Percentiles rank a stretch among this genome's conserved stretches.
Evolutionary conservation across 1,139 yeast species (phyloP).

Genomic region (Yamadazyma pseudoaaseri): DNA sequence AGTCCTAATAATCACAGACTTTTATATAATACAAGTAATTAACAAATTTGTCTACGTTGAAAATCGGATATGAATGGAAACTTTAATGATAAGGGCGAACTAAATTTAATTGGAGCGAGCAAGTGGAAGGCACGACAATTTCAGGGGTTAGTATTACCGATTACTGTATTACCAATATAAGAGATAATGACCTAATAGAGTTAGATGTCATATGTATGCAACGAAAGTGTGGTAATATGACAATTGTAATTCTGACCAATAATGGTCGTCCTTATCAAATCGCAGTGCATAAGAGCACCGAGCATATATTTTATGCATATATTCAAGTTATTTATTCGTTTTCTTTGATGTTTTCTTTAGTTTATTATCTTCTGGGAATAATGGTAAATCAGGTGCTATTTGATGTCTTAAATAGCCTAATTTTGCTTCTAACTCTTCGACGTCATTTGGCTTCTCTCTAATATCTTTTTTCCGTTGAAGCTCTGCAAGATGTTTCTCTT

Average conservation of each 20-base stretch:
- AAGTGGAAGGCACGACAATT: neutral
- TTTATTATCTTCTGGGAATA: conserved; percentile 19
- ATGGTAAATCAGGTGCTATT: conserved; percentile 21
- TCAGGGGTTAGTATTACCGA: neutral
- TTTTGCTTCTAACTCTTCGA: conserved; percentile 36
- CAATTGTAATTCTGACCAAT: too few species aligned
- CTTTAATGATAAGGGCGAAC: conserved; percentile 5
- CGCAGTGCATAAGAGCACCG: too few species aligned
- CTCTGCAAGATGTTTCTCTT: conserved; percentile 17
- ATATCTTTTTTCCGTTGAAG: conserved; percentile 25
- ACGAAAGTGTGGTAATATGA: too few species aligned
- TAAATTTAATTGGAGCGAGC: conserved; percentile 5
- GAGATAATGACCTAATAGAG: neutral
- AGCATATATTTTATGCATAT: too few species aligned
- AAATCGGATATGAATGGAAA: neutral
- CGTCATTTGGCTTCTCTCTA: conserved; percentile 29
- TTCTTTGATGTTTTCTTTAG: conserved; percentile 1
- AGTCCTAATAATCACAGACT: too few species aligned
- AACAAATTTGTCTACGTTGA: neutral
- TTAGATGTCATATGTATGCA: too few species aligned
- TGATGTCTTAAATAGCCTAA: conserved; percentile 25
- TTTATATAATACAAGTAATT: too few species aligned
- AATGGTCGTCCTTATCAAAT: too few species aligned
- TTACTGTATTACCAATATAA: too few species aligned
- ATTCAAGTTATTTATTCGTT: too few species aligned